Percentiles rank a stretch among this genome's conserved stretches.
Conservation (phyloP, 2,329 filamentous ascomycete species). For the Penicillium occitanis region DNA sequence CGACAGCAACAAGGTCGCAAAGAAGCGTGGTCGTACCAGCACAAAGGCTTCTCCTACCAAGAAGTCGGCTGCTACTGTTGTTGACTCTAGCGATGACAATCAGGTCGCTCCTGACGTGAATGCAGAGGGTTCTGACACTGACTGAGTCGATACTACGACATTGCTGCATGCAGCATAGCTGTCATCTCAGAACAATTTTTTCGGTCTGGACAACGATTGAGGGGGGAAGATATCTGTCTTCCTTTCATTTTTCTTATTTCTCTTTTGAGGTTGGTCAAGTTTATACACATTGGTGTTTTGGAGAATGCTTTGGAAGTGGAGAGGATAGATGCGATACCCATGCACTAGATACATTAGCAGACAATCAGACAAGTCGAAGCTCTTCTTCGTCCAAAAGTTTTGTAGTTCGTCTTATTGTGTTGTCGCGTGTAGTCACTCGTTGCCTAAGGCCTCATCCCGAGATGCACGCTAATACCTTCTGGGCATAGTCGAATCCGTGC, state of each 20-base stretch:
- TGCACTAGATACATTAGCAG: neutral
- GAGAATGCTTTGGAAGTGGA: neutral
- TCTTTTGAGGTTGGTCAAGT: neutral
- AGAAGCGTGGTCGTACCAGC: constrained; percentile 9
- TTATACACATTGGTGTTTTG: neutral
- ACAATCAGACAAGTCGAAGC: neutral
- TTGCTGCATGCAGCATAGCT: neutral
- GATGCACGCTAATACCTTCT: neutral
- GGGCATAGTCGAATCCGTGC: neutral
- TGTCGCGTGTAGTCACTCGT: neutral
- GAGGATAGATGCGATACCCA: neutral
- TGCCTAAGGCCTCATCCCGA: neutral
- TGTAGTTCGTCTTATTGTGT: neutral
- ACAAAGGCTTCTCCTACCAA: neutral
- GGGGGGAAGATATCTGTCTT: neutral
- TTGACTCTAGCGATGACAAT: neutral
- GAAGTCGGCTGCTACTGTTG: neutral
- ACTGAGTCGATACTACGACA: neutral
- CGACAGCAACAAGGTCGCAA: constrained; percentile 10
- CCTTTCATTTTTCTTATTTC: neutral
- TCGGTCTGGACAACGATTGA: neutral
- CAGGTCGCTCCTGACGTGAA: neutral
- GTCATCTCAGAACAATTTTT: neutral
- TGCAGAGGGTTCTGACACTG: neutral
- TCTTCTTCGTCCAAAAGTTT: neutral